phyloP scores from a whole-genome alignment of 345 rosid genomes.

The Citrus inodora region DNA sequence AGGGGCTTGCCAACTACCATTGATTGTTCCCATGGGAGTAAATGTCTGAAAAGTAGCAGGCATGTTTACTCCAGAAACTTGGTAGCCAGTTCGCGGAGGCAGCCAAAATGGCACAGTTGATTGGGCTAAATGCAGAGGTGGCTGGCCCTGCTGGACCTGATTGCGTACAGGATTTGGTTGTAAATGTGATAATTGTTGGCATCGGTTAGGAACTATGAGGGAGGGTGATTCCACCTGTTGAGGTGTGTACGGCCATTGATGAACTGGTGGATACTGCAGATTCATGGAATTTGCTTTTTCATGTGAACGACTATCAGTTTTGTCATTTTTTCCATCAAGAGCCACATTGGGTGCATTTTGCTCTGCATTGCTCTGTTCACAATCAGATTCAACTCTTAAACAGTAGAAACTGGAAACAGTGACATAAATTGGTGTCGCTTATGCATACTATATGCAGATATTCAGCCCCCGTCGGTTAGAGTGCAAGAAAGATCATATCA shows the following conservation, averaged over 20 bases:
- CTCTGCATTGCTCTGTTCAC: slow-evolving; percentile 26
- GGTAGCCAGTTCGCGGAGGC: slow-evolving; percentile 22
- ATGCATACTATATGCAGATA: not conserved
- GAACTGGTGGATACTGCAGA: slow-evolving; percentile 24
- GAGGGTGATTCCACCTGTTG: slow-evolving; percentile 20
- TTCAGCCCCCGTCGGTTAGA: not conserved
- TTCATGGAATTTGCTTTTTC: slow-evolving; percentile 11
- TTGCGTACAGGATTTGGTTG: slow-evolving; percentile 12
- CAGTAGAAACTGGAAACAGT: not conserved
- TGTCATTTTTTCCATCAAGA: slow-evolving; percentile 14
- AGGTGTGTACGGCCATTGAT: slow-evolving; percentile 22
- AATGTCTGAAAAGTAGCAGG: slow-evolving; percentile 25
- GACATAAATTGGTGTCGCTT: not conserved
- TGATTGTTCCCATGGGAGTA: slow-evolving; percentile 14
- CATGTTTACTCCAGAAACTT: slow-evolving; percentile 13
- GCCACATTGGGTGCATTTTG: slow-evolving; percentile 11
- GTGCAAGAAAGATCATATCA: not conserved
- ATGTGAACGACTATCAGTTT: slow-evolving; percentile 17
- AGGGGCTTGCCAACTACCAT: slow-evolving; percentile 24
- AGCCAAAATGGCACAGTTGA: slow-evolving; percentile 29
- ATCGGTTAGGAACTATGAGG: slow-evolving; percentile 1
- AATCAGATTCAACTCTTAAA: slow-evolving; percentile 11
- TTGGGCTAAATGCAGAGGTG: slow-evolving; percentile 13
- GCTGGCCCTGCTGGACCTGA: slow-evolving; percentile 18
- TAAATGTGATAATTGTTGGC: slow-evolving; percentile 17